Evolutionary conservation across 177 flowering plant species (phyloP).

Genomic region (Vitis hybrid): DNA sequence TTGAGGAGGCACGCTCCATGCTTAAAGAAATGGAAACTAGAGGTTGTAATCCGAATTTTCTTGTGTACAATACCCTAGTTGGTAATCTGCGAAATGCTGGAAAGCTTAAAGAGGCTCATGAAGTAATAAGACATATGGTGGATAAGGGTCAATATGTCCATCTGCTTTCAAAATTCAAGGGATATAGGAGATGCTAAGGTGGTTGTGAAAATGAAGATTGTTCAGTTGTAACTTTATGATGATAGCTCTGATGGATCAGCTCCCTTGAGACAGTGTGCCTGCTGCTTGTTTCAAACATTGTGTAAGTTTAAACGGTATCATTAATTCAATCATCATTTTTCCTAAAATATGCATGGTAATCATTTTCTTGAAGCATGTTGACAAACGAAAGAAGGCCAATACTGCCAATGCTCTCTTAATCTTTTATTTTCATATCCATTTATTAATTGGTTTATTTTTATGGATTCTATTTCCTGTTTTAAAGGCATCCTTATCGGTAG

Average conservation of each 20-base stretch:
- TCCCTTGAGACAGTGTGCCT: neutral
- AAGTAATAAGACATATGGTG: conserved; percentile 61
- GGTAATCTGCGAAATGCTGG: conserved; percentile 72
- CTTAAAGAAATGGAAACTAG: conserved; percentile 76
- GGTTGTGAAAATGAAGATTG: conserved; percentile 2
- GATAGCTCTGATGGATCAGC: neutral
- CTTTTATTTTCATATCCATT: too few species aligned
- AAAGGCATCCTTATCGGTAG: too few species aligned
- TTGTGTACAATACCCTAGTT: conserved; percentile 74
- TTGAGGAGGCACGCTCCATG: conserved; percentile 67
- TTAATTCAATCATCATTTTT: neutral
- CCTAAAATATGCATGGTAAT: neutral
- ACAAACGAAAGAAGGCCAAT: neutral
- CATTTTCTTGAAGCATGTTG: neutral
- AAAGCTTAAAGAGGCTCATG: conserved; percentile 61
- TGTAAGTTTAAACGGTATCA: neutral
- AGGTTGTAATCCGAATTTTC: conserved; percentile 86
- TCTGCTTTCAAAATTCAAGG: conserved; percentile 52
- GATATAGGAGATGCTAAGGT: conserved; percentile 50
- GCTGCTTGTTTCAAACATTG: conserved; percentile 7
- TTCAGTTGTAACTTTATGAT: conserved; percentile 9
- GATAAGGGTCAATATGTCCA: conserved; percentile 66
- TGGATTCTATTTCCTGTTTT: too few species aligned
- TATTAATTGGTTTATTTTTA: too few species aligned
- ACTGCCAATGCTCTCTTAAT: neutral